A percentile compares a stretch with the other conserved stretches of the same genome.
Conservation (phyloP, 2,329 filamentous ascomycete genomes). For the Nigrospora osmanthi region DNA sequence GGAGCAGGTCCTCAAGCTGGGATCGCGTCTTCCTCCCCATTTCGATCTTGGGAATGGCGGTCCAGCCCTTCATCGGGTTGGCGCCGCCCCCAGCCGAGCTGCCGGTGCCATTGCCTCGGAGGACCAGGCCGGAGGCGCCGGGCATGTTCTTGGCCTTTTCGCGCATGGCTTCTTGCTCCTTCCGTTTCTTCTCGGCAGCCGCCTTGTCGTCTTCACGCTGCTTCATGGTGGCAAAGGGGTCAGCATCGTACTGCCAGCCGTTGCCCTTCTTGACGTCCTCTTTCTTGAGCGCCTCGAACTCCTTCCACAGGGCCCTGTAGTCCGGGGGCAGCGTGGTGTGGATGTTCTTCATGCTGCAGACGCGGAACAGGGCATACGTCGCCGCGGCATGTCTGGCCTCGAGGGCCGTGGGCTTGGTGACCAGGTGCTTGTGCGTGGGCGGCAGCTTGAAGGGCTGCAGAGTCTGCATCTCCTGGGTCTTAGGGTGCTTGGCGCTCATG, state of each 20-base stretch:
- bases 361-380: slow-evolving; percentile 81
- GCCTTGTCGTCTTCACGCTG: slow-evolving; percentile 74
- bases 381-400: slow-evolving; percentile 93
- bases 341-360: slow-evolving; percentile 92
- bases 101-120: slow-evolving; percentile 36
- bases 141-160: slow-evolving; percentile 60
- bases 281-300: slow-evolving; percentile 76
- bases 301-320: slow-evolving; percentile 86
- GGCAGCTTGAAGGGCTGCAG: slow-evolving; percentile 81
- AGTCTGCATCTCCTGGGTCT: slow-evolving; percentile 69
- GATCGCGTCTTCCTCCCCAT: slow-evolving; percentile 77
- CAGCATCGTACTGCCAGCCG: slow-evolving; percentile 89
- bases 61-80: slow-evolving; percentile 67
- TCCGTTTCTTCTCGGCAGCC: slow-evolving; percentile 70
- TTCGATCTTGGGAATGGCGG: slow-evolving; percentile 79
- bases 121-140: slow-evolving; percentile 46
- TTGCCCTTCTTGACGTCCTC: slow-evolving; percentile 72
- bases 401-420: slow-evolving; percentile 68
- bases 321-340: slow-evolving; percentile 90
- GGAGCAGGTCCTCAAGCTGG: slow-evolving; percentile 72
- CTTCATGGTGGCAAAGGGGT: slow-evolving; percentile 77
- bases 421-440: slow-evolving; percentile 65
- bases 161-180: slow-evolving; percentile 59
- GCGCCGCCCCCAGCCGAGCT: slow-evolving; percentile 23
- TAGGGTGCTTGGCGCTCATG: slow-evolving; percentile 65